Conservation (phyloP, 2,329 filamentous ascomycete species). For the Trichophyton equinum region DNA sequence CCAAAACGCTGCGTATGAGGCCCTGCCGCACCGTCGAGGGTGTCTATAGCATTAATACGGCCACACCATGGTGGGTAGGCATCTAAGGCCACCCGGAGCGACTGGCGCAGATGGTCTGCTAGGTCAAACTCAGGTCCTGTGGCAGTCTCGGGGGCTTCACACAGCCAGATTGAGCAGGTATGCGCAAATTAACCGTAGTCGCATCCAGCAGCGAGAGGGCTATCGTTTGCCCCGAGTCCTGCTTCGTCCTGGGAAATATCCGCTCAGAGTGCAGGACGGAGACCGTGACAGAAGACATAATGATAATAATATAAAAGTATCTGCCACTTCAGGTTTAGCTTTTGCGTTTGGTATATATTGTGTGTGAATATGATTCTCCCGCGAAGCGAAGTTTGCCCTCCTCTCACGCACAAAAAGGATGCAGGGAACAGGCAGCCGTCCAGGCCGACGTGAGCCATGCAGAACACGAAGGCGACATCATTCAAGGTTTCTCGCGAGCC, state of each 20-base stretch:
- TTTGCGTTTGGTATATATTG: no score
- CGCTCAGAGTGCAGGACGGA: neutral
- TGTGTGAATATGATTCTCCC: no score
- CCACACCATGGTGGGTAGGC: conserved; percentile 19
- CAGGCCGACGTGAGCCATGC: no score
- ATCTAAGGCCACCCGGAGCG: conserved; percentile 19
- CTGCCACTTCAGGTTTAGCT: no score
- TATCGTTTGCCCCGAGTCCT: neutral
- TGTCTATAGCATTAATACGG: conserved; percentile 19
- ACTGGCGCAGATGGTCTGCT: neutral
- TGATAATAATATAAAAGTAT: no score
- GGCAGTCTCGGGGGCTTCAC: conserved; percentile 15
- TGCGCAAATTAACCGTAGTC: conserved; percentile 29
- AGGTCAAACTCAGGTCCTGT: neutral
- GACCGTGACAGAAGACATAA: neutral
- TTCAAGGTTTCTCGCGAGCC: no score
- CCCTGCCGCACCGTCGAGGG: neutral
- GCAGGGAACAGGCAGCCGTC: no score
- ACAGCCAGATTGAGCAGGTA: conserved; percentile 37
- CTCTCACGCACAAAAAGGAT: no score
- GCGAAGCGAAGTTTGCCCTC: no score
- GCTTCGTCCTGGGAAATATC: neutral
- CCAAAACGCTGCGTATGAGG: neutral
- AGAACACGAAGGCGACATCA: no score
- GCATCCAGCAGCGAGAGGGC: conserved; percentile 27